phyloP scores from a whole-genome alignment of 2,329 filamentous ascomycete species.

The Rhynchosporium graminicola region DNA sequence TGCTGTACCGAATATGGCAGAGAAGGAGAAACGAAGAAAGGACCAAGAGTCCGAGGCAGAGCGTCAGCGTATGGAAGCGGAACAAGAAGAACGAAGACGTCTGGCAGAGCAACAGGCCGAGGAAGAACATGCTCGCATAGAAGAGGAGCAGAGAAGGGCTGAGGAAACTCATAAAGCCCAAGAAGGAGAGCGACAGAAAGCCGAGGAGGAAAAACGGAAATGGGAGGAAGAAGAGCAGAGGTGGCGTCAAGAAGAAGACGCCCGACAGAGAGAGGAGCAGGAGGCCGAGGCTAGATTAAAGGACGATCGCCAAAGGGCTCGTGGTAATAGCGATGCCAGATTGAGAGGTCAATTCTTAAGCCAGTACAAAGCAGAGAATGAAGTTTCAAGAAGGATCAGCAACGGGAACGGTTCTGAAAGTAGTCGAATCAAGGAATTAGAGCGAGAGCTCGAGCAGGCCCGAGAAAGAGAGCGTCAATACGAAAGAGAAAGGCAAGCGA shows the following conservation, averaged over 20 bases:
- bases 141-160: slow-evolving; percentile 68
- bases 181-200: slow-evolving; percentile 58
- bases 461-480: slow-evolving; percentile 67
- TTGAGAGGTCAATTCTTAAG: slow-evolving; percentile 83
- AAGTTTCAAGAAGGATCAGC: slow-evolving; percentile 43
- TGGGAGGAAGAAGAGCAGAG: slow-evolving; percentile 77
- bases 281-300: slow-evolving; percentile 68
- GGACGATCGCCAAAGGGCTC: slow-evolving; percentile 63
- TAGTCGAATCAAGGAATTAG: slow-evolving; percentile 75
- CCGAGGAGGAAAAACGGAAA: slow-evolving; percentile 67
- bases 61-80: slow-evolving; percentile 54
- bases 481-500: slow-evolving; percentile 58
- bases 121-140: slow-evolving; percentile 60
- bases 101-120: slow-evolving; percentile 54
- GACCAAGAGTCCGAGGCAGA: slow-evolving; percentile 61
- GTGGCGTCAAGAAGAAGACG: slow-evolving; percentile 78
- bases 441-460: slow-evolving; percentile 68
- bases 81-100: slow-evolving; percentile 53
- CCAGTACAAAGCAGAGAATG: slow-evolving; percentile 78
- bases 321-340: slow-evolving; percentile 62
- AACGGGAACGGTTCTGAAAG: slow-evolving; percentile 53
- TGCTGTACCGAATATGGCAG: slow-evolving; percentile 74
- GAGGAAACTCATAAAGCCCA: slow-evolving; percentile 61
- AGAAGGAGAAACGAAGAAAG: slow-evolving; percentile 73
- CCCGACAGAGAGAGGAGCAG: slow-evolving; percentile 69